A percentile compares a stretch with the other conserved stretches of the same genome.
These are phyloP conservation scores for Aureobasidium sp. DNA, from an alignment of 2,329 filamentous ascomycete species.

Conservation along the genomic window DNA sequence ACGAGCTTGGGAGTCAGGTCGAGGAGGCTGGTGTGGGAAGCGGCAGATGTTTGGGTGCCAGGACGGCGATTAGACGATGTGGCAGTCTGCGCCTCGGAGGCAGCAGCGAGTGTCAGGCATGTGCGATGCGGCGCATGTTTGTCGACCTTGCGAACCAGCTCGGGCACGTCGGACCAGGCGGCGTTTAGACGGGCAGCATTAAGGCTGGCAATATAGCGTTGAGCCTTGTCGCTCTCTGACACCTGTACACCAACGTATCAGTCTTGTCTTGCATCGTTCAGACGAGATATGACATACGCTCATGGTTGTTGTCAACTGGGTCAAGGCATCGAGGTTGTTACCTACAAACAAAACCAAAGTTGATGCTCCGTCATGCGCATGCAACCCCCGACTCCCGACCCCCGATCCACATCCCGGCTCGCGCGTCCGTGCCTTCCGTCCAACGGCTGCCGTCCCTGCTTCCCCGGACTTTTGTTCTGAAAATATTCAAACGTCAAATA, in stretches of 20 bases:
- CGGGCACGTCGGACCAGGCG: constrained; percentile 86
- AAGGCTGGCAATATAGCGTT: constrained; percentile 82
- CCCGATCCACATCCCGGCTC: not conserved
- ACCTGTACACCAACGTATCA: constrained; percentile 34
- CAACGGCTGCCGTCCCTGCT: not conserved
- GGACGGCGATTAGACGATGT: constrained; percentile 45
- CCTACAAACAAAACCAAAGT: constrained; percentile 13
- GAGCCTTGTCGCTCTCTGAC: constrained; percentile 76
- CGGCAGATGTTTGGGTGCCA: constrained; percentile 44
- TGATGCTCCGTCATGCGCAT: constrained; percentile 9
- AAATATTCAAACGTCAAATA: constrained; percentile 3
- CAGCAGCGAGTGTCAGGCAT: constrained; percentile 63
- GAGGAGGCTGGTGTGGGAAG: constrained; percentile 27
- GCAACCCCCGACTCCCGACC: constrained; percentile 7
- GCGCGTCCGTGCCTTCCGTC: constrained; percentile 5
- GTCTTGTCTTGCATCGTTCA: not conserved
- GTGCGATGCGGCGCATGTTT: constrained; percentile 90
- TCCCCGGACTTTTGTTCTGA: constrained; percentile 6
- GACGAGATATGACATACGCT: not conserved
- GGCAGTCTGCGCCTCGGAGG: constrained; percentile 52
- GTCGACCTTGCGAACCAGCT: constrained; percentile 91
- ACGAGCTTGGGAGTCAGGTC: constrained; percentile 24
- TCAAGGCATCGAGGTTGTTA: not conserved
- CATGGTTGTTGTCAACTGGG: constrained; percentile 1
- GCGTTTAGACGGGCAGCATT: constrained; percentile 90